These are phyloP conservation scores for Pneumocystis jirovecii DNA, from an alignment of 1,139 yeast genomes.

Conservation along the genomic window DNA sequence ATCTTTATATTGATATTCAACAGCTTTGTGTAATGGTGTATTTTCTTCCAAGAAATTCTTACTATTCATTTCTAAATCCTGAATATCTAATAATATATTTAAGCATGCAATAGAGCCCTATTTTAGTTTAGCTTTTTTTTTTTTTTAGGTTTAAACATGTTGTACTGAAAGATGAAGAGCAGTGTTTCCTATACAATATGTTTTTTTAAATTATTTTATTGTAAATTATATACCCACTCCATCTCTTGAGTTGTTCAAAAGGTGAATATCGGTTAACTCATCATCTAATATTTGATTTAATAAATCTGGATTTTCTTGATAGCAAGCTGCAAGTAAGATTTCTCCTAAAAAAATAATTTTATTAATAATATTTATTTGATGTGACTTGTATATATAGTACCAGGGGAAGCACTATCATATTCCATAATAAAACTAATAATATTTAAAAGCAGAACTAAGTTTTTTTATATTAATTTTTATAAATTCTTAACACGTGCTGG, in stretches of 20 bases:
- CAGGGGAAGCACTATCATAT: background rate
- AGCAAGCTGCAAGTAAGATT: too few species aligned
- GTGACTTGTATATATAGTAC: background rate
- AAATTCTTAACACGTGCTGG: background rate
- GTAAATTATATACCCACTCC: background rate
- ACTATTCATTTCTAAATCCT: slow-evolving; percentile 84
- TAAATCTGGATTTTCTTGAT: slow-evolving; percentile 69
- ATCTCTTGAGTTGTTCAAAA: slow-evolving; percentile 34
- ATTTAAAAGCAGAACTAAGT: background rate
- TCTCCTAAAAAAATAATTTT: slow-evolving; percentile 1
- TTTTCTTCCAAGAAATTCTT: slow-evolving; percentile 55
- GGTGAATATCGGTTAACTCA: slow-evolving; percentile 39
- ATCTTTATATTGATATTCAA: slow-evolving; percentile 49
- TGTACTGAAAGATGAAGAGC: slow-evolving; percentile 59
- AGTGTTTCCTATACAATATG: slow-evolving; percentile 69
- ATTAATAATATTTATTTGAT: background rate
- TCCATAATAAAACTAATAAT: background rate
- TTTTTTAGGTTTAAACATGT: background rate
- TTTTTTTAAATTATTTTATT: slow-evolving; percentile 22
- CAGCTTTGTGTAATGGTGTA: slow-evolving; percentile 83
- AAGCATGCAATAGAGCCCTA: slow-evolving; percentile 67
- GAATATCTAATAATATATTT: slow-evolving; percentile 68
- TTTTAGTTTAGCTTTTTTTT: slow-evolving; percentile 24
- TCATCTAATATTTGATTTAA: slow-evolving; percentile 41
- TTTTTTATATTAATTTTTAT: background rate